phyloP scores from a whole-genome alignment of 345 rosid species.

The Lenwebbia sp. region DNA sequence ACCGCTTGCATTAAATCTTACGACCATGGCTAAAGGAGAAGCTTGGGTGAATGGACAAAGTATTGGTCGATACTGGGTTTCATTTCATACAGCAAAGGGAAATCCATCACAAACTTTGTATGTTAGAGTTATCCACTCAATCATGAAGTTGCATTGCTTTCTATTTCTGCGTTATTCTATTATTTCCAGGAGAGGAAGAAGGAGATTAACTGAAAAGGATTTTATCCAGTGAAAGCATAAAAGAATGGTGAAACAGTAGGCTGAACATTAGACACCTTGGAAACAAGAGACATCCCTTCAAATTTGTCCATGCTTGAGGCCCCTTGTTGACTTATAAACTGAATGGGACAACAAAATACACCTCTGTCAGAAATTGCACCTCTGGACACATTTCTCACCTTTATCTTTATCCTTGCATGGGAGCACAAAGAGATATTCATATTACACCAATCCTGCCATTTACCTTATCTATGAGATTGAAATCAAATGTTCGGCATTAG shows the following conservation, averaged over 20 bases:
- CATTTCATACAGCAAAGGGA: constrained; percentile 49
- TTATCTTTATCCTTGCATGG: neutral
- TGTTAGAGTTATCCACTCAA: neutral
- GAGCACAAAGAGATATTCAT: neutral
- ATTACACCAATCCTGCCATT: neutral
- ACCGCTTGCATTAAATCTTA: constrained; percentile 48
- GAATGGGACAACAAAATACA: neutral
- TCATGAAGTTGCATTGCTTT: neutral
- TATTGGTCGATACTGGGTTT: constrained; percentile 84
- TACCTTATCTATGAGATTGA: neutral
- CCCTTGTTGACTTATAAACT: neutral
- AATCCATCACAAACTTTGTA: constrained; percentile 61
- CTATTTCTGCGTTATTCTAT: neutral
- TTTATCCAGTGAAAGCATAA: neutral
- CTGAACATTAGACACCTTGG: neutral
- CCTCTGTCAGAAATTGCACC: neutral
- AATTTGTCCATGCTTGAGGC: neutral
- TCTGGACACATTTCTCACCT: neutral
- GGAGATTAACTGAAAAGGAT: neutral
- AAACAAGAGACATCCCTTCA: neutral
- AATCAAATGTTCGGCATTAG: neutral
- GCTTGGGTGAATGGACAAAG: constrained; percentile 79
- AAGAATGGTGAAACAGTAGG: neutral
- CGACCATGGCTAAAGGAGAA: constrained; percentile 83
- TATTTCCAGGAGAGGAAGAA: neutral